Percentiles rank a stretch among this genome's conserved stretches.
These are phyloP conservation scores for Eucalyptus pauciflora DNA, from an alignment of 345 rosid species.

Conservation along the genomic window DNA sequence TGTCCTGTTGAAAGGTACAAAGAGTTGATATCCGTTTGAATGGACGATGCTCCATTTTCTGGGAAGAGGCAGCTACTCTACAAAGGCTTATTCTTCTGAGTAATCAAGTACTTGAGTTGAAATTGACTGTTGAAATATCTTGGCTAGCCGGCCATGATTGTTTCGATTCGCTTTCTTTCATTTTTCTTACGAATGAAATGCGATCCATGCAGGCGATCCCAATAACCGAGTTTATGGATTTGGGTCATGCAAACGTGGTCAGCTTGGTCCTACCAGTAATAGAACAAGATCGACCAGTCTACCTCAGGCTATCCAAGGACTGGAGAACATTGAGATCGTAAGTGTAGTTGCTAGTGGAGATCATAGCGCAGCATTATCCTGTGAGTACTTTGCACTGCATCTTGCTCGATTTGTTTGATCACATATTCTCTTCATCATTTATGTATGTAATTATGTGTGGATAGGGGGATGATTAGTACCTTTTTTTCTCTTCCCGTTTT, in stretches of 20 bases:
- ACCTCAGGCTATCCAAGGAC: slow-evolving; percentile 45
- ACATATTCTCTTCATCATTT: background rate
- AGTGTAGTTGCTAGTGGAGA: slow-evolving; percentile 73
- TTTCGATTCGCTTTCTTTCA: background rate
- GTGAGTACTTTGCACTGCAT: slow-evolving; percentile 11
- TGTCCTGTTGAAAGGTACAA: slow-evolving; percentile 61
- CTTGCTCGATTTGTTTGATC: background rate
- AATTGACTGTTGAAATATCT: background rate
- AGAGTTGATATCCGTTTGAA: background rate
- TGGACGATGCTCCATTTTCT: background rate
- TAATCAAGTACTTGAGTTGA: background rate
- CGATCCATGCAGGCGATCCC: slow-evolving; percentile 1
- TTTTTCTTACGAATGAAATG: background rate
- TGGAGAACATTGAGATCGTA: slow-evolving; percentile 34
- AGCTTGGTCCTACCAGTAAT: slow-evolving; percentile 43
- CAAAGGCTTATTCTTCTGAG: background rate
- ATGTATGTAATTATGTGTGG: background rate
- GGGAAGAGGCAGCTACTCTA: background rate
- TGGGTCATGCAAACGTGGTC: slow-evolving; percentile 88
- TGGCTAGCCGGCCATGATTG: background rate
- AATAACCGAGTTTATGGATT: slow-evolving; percentile 55
- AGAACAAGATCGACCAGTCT: slow-evolving; percentile 27
- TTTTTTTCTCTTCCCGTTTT: background rate
- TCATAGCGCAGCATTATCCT: slow-evolving; percentile 68
- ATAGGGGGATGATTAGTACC: too few relatives aligned